Evolutionary conservation across 768 basidiomycete species (phyloP).

Genomic region (Hysterangium stoloniferum): DNA sequence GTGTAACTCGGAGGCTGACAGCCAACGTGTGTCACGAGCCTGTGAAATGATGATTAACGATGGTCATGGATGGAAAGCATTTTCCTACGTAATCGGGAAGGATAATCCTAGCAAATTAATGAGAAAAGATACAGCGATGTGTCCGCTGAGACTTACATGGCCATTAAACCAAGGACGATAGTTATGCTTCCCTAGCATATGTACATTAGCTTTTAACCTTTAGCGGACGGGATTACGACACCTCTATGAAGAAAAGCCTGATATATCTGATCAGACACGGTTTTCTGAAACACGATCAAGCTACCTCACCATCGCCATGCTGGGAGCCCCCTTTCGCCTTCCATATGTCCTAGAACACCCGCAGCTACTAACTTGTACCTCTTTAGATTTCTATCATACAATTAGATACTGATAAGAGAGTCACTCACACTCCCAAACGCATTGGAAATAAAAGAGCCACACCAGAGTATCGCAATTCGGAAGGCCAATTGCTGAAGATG

Average conservation of each 20-base stretch:
- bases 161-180: conserved; percentile 45
- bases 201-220: not conserved
- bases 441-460: conserved; percentile 53
- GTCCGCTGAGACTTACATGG: conserved; percentile 33
- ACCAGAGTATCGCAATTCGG: conserved; percentile 52
- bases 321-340: conserved; percentile 55
- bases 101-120: not conserved
- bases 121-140: not conserved
- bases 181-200: conserved; percentile 52
- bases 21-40: conserved; percentile 50
- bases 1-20: conserved; percentile 39
- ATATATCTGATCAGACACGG: too few relatives aligned
- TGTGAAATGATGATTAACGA: not conserved
- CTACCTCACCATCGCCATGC: conserved; percentile 61
- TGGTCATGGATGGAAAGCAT: not conserved
- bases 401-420: not conserved
- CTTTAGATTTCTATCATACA: not conserved
- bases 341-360: conserved; percentile 64
- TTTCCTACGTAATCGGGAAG: conserved; percentile 8
- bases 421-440: conserved; percentile 54
- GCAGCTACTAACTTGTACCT: conserved; percentile 56
- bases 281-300: not conserved
- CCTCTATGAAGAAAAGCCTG: conserved; percentile 70
- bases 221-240: conserved; percentile 14
- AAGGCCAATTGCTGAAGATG: conserved; percentile 60